Conservation (phyloP, 2,329 filamentous ascomycete species). For the Arthrocladium fulminans region DNA sequence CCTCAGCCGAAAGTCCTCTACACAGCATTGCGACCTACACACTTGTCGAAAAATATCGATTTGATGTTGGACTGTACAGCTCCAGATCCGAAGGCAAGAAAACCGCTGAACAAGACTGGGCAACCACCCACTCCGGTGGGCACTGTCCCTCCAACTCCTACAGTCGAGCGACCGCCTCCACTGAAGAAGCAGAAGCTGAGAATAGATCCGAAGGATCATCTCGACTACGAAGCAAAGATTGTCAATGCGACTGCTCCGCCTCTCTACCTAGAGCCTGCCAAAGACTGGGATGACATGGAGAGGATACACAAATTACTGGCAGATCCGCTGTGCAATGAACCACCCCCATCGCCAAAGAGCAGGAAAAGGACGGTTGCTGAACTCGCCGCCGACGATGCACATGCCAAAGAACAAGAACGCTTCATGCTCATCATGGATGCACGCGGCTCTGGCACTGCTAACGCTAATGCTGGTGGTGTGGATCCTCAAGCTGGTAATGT, state of each 20-base stretch:
- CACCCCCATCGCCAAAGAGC: slow-evolving; percentile 74
- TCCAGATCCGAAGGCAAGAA: slow-evolving; percentile 42
- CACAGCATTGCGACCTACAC: slow-evolving; percentile 75
- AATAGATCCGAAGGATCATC: slow-evolving; percentile 63
- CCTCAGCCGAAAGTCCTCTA: slow-evolving; percentile 58
- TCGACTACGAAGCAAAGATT: slow-evolving; percentile 67
- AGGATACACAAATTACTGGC: slow-evolving; percentile 61
- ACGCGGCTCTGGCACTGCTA: slow-evolving; percentile 51
- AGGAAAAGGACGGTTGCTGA: slow-evolving; percentile 91
- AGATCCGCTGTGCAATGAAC: slow-evolving; percentile 67
- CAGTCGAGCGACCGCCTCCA: slow-evolving; percentile 44
- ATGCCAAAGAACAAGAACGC: slow-evolving; percentile 77
- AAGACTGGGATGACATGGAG: slow-evolving; percentile 59
- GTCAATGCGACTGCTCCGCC: slow-evolving; percentile 64
- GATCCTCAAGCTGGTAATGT: slow-evolving; percentile 63
- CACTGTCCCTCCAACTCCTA: slow-evolving; percentile 53
- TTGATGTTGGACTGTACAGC: slow-evolving; percentile 67
- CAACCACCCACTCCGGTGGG: slow-evolving; percentile 58
- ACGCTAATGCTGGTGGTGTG: slow-evolving; percentile 53
- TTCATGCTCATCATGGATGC: slow-evolving; percentile 93
- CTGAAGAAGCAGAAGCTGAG: slow-evolving; percentile 68
- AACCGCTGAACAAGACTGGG: slow-evolving; percentile 30
- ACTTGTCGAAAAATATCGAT: slow-evolving; percentile 65
- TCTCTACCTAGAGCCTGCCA: slow-evolving; percentile 68
- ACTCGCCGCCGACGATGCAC: slow-evolving; percentile 86